Evolutionary conservation across 805 yeast genomes (phyloP), one percentile per base, ranked within the genome.

Genomic region (Cyberlindnera maritima): DNA sequence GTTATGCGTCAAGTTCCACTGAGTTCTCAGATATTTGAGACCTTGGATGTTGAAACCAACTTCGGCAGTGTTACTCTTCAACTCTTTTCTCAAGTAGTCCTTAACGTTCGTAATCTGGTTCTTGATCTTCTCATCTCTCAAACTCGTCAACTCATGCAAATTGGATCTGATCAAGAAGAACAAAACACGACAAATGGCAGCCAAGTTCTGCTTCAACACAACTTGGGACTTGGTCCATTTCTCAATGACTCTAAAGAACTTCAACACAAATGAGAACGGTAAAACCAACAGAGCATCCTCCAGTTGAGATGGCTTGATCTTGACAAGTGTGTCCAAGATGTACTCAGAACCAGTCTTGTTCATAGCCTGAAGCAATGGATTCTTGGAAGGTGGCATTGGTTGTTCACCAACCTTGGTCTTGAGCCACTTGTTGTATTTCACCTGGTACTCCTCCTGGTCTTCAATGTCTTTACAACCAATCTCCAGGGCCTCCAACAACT

Each of bases 201-300:
- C 75, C 41, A 88, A 63, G 57, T 81, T 76, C 44, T 71, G 71
- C 41, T 74, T 72, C 29, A 78, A 58, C 47, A 79, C 70, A 47
- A 68, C 64, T 36, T 71, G 65, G 23, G 69, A 69, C 43, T 70
- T 65, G 33, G 94, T 79, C 88, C 96, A 91, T 25, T 79, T 73
- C 53, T 81, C 84, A 44, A 94, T 79, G 57, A 90, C 86, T 55
- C 74, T 75, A 52, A 94, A 74, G 42, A 94, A 73, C 54, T 79
- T 79, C 46, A 83, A 63, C 2, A 91, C 83, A 65, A 83, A 85
- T 11, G 96, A 88, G 60, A 92, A 91, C 28, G 99, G 97, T 44
- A 94, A 72, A 1, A 94, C 96, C 39, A 94, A 68, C 46, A 94
- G 74, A 1, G 98, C 96, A 67, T 94, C 99, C 58, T 92, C 97